A percentile compares a stretch with the other conserved stretches of the same genome.
Evolutionary conservation across 1,139 yeast genomes (phyloP).

Genomic region (Yamadazyma blattariae): DNA sequence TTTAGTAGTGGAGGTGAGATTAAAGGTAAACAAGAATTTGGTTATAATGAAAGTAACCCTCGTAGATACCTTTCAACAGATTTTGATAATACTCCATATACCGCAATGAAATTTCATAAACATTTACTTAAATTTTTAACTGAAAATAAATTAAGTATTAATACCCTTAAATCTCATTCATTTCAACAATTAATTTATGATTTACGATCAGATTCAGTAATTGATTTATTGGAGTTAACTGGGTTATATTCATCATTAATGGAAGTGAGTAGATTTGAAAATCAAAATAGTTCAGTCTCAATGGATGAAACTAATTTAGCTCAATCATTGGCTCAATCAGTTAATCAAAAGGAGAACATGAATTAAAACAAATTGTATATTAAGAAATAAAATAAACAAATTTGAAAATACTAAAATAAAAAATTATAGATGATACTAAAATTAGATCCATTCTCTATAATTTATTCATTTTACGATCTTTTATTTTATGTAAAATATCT

Average conservation of each 20-base stretch:
- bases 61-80: slow-evolving; percentile 24
- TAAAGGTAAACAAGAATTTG: not conserved
- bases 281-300: slow-evolving; percentile 11
- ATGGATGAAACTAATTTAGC: slow-evolving; percentile 18
- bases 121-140: slow-evolving; percentile 49
- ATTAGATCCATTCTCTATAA: no score
- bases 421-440: no score
- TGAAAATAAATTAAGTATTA: slow-evolving; percentile 50
- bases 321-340: slow-evolving; percentile 18
- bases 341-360: slow-evolving; percentile 16
- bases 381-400: not conserved
- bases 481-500: no score
- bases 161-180: slow-evolving; percentile 46
- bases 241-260: slow-evolving; percentile 43
- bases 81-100: slow-evolving; percentile 43
- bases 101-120: slow-evolving; percentile 48
- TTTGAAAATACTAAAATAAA: no score
- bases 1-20: no score
- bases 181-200: slow-evolving; percentile 53
- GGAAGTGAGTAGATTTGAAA: slow-evolving; percentile 40
- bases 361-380: slow-evolving; percentile 1
- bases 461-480: not conserved
- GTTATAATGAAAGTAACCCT: slow-evolving; percentile 10
- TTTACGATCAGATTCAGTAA: slow-evolving; percentile 45
- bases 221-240: slow-evolving; percentile 47